Evolutionary conservation across 345 rosid species (phyloP), one percentile per base, ranked within the genome.

Genomic region (Hibiscus trionum): DNA sequence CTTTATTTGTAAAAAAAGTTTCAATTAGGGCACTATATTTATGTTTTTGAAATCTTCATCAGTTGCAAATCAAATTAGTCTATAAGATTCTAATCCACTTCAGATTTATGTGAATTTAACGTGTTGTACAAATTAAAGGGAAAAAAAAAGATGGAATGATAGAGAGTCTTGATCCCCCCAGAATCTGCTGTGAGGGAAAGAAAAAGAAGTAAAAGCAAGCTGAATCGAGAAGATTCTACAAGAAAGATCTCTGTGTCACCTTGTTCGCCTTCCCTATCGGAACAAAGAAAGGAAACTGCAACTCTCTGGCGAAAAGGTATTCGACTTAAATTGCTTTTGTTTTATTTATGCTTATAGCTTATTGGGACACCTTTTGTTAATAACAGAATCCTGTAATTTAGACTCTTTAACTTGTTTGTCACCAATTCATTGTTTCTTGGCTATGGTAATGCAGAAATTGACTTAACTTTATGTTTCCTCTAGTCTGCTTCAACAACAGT

Each of bases 121-220:
- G 42, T 61, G 9, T 61, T 8, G 4, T 42, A 2, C 49, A n/a
- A 29, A 56, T 49, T 27, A 8, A 53, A 53, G 11, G n/a, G n/a
- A n/a, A n/a, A 11, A 16, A 3, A 16, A 15, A 39, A 65, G 5
- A 21, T 49, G 27, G 69, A 21, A 44, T 66, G 12, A 21, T 24
- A 16, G 14, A 4, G 76, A 11, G 21, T 61, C 5, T 9, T 66
- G 10, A 15, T 24, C 11, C 0, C 71, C 12, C 3, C 72, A 94
- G 98, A 89, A 71, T 94, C 98, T 71, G 96, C 98, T 53, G 10
- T 78, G 69, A 83, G 92, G 85, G 93, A 84, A 73, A 83, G 84
- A 78, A 94, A 88, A 77, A 80, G 92, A 62, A 61, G 80, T 69
- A 90, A 86, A 68, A 76, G 73, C 33, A 88, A 75, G 76, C 56